phyloP scores from a whole-genome alignment of 1,284 basidiomycete species.

The Leccinum griseonigrum region DNA sequence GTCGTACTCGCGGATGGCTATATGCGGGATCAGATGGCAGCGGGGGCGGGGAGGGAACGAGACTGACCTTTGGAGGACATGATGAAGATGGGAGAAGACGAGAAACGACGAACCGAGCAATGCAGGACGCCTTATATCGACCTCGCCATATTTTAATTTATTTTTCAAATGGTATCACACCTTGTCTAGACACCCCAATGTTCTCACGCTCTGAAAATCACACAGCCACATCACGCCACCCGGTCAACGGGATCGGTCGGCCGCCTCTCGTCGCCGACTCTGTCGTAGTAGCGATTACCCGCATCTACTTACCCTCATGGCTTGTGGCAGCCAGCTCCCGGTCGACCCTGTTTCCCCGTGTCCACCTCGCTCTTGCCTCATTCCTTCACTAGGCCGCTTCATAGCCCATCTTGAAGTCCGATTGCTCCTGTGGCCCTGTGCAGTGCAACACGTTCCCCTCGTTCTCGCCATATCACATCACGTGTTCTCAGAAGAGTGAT shows the following conservation, averaged over 20 bases:
- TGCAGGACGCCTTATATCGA: conserved; percentile 19
- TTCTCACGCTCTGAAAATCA: conserved; percentile 30
- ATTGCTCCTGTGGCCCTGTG: conserved; percentile 1
- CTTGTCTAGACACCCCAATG: conserved; percentile 27
- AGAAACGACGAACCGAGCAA: background rate
- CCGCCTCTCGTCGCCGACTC: background rate
- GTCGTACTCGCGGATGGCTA: conserved; percentile 92
- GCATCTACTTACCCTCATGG: background rate
- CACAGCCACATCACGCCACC: conserved; percentile 28
- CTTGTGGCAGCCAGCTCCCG: background rate
- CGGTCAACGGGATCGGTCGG: background rate
- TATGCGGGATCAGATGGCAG: conserved; percentile 7
- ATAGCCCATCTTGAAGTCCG: conserved; percentile 17
- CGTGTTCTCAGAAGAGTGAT: background rate
- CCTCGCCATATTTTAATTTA: conserved; percentile 19
- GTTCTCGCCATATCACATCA: background rate
- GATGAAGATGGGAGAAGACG: conserved; percentile 32
- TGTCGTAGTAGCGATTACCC: background rate
- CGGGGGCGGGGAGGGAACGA: background rate
- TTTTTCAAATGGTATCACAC: conserved; percentile 24
- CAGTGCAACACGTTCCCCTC: conserved; percentile 13
- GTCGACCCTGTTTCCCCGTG: conserved; percentile 10
- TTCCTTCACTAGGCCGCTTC: conserved; percentile 5
- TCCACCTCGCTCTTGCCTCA: conserved; percentile 18
- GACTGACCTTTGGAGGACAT: conserved; percentile 53